phyloP scores from a whole-genome alignment of 371 early-diverging fungal species.

The Phascolomyces articulosus region DNA sequence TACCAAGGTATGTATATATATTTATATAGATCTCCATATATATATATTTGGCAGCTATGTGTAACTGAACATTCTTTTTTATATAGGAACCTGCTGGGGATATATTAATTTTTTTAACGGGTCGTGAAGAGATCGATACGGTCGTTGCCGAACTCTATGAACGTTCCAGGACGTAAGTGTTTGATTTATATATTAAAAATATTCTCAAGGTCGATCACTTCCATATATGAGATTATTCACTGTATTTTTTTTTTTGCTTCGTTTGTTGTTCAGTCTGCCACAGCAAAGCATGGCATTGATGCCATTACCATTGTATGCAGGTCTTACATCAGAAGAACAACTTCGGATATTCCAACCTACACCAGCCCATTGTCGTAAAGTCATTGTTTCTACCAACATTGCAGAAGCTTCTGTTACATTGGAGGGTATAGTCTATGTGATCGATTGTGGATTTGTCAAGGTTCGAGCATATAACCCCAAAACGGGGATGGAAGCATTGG shows the following conservation, averaged over 20 bases:
- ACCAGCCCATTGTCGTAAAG: constrained; percentile 69
- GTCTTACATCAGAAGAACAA: constrained; percentile 72
- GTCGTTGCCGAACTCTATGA: constrained; percentile 59
- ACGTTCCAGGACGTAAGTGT: constrained; percentile 53
- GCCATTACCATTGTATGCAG: constrained; percentile 78
- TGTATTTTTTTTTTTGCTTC: neutral
- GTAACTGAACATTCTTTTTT: neutral
- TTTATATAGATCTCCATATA: no score
- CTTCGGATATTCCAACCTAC: constrained; percentile 69
- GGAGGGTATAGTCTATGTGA: constrained; percentile 82
- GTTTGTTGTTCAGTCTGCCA: constrained; percentile 25
- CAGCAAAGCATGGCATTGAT: constrained; percentile 51
- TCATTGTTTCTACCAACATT: constrained; percentile 82
- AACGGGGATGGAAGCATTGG: constrained; percentile 64
- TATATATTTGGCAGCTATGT: no score
- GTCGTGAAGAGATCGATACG: constrained; percentile 82
- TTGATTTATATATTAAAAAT: no score
- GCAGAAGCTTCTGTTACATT: constrained; percentile 90
- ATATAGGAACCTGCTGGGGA: constrained; percentile 69
- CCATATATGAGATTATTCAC: neutral
- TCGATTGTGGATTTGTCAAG: constrained; percentile 88
- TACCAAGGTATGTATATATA: constrained; percentile 34
- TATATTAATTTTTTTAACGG: constrained; percentile 86
- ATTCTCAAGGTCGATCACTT: no score
- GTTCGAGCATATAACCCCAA: constrained; percentile 67